Evolutionary conservation across 1,139 yeast genomes (phyloP).

Genomic region (Yamadazyma friedrichii): DNA sequence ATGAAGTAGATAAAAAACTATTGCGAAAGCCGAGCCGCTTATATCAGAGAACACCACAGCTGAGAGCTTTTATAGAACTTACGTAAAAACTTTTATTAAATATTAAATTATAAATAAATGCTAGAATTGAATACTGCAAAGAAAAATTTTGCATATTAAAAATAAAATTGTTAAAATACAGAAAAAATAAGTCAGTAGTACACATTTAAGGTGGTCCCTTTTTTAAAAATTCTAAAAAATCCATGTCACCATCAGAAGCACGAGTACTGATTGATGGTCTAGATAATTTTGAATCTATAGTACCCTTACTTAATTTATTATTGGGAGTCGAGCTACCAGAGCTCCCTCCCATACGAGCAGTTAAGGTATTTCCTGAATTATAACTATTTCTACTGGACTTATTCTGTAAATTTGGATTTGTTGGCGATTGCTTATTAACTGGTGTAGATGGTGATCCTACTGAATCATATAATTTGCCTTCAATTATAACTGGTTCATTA

Average conservation of each 20-base stretch:
- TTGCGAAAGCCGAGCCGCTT: conserved; percentile 1
- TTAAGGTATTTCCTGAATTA: conserved; percentile 13
- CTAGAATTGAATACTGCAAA: background rate
- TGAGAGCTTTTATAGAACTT: background rate
- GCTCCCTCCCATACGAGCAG: conserved; percentile 9
- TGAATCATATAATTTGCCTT: conserved; percentile 13
- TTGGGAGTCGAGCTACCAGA: conserved; percentile 15
- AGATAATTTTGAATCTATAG: conserved; percentile 10
- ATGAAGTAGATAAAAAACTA: background rate
- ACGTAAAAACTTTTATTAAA: background rate
- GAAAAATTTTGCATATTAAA: too few species aligned
- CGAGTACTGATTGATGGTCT: conserved; percentile 4
- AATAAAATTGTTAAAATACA: background rate
- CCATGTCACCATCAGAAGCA: conserved; percentile 39
- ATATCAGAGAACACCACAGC: background rate
- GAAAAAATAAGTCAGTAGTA: too few species aligned
- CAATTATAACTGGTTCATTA: conserved; percentile 17
- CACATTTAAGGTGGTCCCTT: conserved; percentile 32
- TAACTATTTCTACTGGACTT: conserved; percentile 12
- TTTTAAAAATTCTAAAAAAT: conserved; percentile 47
- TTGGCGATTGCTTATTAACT: background rate
- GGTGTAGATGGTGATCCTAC: conserved; percentile 8
- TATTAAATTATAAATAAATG: background rate
- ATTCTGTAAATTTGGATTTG: conserved; percentile 3
- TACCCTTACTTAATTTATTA: conserved; percentile 13